A percentile compares a stretch with the other conserved stretches of the same genome.
Evolutionary conservation across 306 rosid genomes (phyloP).

Genomic region (Clitoria ternatea): DNA sequence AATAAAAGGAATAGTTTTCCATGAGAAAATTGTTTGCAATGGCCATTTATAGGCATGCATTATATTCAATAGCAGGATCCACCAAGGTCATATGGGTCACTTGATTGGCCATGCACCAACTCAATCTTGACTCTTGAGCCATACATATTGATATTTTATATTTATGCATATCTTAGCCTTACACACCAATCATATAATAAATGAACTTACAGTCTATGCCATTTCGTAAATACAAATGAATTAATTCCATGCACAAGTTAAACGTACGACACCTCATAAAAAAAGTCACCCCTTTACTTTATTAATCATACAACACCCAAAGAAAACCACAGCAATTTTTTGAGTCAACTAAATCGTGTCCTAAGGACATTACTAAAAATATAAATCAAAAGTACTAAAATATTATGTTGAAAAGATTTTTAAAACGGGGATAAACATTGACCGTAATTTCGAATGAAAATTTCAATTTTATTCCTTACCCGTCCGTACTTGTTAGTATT

Average conservation of each 20-base stretch:
- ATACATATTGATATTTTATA: not conserved
- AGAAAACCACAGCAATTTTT: not conserved
- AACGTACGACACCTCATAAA: not conserved
- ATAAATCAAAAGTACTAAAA: no score
- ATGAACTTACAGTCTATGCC: not conserved
- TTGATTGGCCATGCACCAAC: constrained; percentile 17
- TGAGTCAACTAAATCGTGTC: no score
- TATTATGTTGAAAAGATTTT: no score
- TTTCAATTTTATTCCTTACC: no score
- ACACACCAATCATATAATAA: not conserved
- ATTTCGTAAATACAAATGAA: not conserved
- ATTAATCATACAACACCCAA: not conserved
- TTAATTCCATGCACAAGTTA: not conserved
- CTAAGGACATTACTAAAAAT: no score
- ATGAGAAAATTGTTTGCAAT: constrained; percentile 4
- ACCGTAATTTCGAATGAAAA: no score
- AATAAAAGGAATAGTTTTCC: no score
- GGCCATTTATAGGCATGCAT: not conserved
- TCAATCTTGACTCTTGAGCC: constrained; percentile 13
- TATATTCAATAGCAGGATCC: not conserved
- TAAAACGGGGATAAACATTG: no score
- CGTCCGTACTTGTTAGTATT: no score
- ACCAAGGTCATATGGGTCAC: not conserved
- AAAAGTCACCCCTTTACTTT: not conserved
- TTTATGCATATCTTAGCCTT: no score